Base-by-base conservation (phyloP, 1,139 yeast genomes). In the Saccharomyces hybrid region DNA sequence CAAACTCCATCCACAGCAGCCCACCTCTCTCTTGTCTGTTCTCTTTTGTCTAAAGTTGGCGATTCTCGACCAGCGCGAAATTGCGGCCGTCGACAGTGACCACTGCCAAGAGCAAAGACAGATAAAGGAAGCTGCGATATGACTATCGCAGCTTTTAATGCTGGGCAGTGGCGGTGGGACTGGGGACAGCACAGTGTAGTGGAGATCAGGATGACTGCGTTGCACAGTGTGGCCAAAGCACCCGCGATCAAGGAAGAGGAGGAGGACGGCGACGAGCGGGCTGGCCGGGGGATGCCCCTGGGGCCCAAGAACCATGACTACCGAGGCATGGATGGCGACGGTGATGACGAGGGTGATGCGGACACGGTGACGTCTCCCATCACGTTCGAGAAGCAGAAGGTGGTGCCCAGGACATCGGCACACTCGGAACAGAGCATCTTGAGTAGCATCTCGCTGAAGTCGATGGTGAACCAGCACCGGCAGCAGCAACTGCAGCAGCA, bases 371-470 rank as follows among this genome's bases (percentile, higher is more conserved):
- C 55, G n/a, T 59, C 63, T n/a, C 61, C 67, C n/a, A 60, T 66
- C 8, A 71, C 74, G 28, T 82, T 82, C 70, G 79, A 78, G 62
- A 82, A 82, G 68, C 64, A 62, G 55, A 78, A 79, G 59, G 77
- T 79, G 48, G 74, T 80, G 19, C 76, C 77, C 19, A 75, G 79
- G 56, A 73, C 77, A 42, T 71, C 86, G 54, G 77, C 84, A 0
- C 85, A 80, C 62, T 79, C 83, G n/a, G 80, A 80, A 50, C 87
- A 82, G 64, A 79, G 83, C 51, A 86, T 82, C n/a, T 71, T 83
- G 55, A 80, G 85, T 38, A 78, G 83, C 27, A 83, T 83, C 3
- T 81, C 86, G 1, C 68, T 82, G 44, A 77, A 78, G 63, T 78
- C 82, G 29, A 52, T 61, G 54, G 52, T 61, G 51, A 58, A 52